Evolutionary conservation across 2,329 filamentous ascomycete genomes (phyloP).

Genomic region (Cladosporium sp.): DNA sequence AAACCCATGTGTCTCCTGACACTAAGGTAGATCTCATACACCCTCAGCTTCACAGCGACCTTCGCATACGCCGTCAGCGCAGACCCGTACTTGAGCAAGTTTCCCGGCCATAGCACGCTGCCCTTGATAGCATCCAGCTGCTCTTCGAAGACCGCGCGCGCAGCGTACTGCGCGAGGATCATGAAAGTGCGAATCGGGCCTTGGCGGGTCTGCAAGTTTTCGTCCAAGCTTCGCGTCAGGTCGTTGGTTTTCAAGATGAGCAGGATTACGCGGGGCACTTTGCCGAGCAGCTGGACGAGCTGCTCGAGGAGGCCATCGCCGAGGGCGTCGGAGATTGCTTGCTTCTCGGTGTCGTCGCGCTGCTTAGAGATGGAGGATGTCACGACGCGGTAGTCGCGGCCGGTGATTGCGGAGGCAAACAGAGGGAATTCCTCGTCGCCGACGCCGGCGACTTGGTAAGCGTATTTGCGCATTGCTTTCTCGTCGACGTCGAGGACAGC

Average conservation of each 20-base stretch:
- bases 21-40: conserved; percentile 60
- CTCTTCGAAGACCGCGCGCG: conserved; percentile 62
- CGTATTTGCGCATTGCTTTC: conserved; percentile 80
- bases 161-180: conserved; percentile 65
- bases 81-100: conserved; percentile 51
- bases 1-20: conserved; percentile 51
- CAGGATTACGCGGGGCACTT: conserved; percentile 88
- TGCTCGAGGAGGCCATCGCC: conserved; percentile 87
- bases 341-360: conserved; percentile 75
- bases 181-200: conserved; percentile 63
- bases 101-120: conserved; percentile 53
- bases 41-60: conserved; percentile 57
- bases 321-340: conserved; percentile 78
- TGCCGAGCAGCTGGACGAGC: conserved; percentile 81
- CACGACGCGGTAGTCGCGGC: conserved; percentile 81
- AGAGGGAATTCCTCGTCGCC: conserved; percentile 88
- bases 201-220: conserved; percentile 75
- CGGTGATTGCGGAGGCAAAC: conserved; percentile 95
- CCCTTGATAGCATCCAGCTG: conserved; percentile 54
- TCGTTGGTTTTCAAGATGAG: conserved; percentile 98
- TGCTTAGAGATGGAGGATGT: conserved; percentile 55
- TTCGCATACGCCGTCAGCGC: conserved; percentile 57
- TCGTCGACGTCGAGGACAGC: conserved; percentile 91
- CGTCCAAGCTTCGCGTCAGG: conserved; percentile 87
- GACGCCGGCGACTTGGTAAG: conserved; percentile 84